phyloP scores from a whole-genome alignment of 352 stramenopile genomes.

The Aphanomyces cochlioides region DNA sequence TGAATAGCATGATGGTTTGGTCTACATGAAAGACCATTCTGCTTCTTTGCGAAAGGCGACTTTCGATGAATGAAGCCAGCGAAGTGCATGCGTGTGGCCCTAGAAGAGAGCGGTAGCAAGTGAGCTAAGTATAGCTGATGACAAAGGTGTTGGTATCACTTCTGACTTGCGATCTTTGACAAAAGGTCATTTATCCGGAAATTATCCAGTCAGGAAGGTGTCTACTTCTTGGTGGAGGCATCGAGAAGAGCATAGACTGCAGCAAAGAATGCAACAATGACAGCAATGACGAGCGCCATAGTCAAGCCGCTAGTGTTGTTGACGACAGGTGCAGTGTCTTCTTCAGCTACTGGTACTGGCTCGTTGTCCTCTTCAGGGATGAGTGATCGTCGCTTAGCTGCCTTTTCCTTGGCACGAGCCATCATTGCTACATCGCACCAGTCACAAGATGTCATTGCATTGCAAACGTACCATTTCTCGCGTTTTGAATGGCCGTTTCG shows the following conservation, averaged over 20 bases:
- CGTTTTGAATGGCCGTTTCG: conserved; percentile 4
- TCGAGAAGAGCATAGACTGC: conserved; percentile 19
- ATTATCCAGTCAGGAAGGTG: no score
- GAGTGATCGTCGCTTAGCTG: conserved; percentile 36
- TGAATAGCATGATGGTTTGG: no score
- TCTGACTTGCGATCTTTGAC: no score
- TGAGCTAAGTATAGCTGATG: no score
- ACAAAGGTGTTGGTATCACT: no score
- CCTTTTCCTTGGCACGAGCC: conserved; percentile 45
- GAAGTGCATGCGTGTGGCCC: no score
- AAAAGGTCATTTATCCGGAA: no score
- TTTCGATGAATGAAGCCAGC: no score
- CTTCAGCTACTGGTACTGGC: neutral
- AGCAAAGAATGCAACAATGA: conserved; percentile 20
- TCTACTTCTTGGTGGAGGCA: conserved; percentile 14
- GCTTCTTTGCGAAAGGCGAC: no score
- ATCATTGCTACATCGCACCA: conserved; percentile 45
- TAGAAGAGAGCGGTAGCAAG: no score
- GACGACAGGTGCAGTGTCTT: neutral
- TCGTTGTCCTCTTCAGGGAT: conserved; percentile 7
- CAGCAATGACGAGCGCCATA: conserved; percentile 16
- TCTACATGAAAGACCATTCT: no score
- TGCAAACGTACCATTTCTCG: neutral
- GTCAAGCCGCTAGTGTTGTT: conserved; percentile 19
- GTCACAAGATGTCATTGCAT: conserved; percentile 15